A percentile compares a stretch with the other conserved stretches of the same genome.
Conservation (phyloP, 768 basidiomycete species). For the Pisolithus microcarpus region DNA sequence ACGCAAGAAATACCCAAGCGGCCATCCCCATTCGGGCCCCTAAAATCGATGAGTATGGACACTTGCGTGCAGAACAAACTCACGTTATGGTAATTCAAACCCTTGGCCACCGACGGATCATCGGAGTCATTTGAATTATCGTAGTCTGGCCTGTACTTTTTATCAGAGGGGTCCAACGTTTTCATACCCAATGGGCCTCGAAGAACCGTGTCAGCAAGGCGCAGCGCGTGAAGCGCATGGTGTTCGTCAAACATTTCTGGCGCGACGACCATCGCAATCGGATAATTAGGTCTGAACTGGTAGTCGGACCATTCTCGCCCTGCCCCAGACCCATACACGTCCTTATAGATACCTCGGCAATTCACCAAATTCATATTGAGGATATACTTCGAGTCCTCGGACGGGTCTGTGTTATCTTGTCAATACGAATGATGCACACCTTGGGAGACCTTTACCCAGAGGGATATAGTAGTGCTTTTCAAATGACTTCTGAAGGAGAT, state of each 20-base stretch:
- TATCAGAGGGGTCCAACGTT: constrained; percentile 82
- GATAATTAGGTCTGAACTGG: constrained; percentile 89
- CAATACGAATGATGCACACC: not conserved
- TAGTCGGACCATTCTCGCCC: constrained; percentile 96
- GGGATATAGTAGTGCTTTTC: constrained; percentile 92
- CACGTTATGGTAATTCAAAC: constrained; percentile 90
- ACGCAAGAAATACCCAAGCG: constrained; percentile 89
- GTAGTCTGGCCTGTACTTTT: constrained; percentile 86
- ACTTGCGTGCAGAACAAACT: constrained; percentile 12
- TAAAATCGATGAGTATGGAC: constrained; percentile 25
- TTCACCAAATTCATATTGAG: constrained; percentile 68
- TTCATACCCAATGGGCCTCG: constrained; percentile 91
- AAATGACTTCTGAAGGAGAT: constrained; percentile 78
- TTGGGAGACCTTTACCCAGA: constrained; percentile 36
- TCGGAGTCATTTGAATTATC: constrained; percentile 89
- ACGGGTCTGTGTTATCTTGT: constrained; percentile 43
- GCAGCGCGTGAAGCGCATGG: constrained; percentile 74
- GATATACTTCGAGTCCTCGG: constrained; percentile 63
- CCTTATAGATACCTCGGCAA: constrained; percentile 96
- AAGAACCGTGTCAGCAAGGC: constrained; percentile 72
- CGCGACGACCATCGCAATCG: constrained; percentile 94
- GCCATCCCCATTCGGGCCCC: constrained; percentile 96
- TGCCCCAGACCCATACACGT: constrained; percentile 84
- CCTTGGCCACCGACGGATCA: constrained; percentile 85
- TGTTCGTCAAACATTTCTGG: constrained; percentile 85